These are phyloP conservation scores for Leucoagaricus sp. DNA, from an alignment of 1,284 basidiomycete species.

Conservation along the genomic window DNA sequence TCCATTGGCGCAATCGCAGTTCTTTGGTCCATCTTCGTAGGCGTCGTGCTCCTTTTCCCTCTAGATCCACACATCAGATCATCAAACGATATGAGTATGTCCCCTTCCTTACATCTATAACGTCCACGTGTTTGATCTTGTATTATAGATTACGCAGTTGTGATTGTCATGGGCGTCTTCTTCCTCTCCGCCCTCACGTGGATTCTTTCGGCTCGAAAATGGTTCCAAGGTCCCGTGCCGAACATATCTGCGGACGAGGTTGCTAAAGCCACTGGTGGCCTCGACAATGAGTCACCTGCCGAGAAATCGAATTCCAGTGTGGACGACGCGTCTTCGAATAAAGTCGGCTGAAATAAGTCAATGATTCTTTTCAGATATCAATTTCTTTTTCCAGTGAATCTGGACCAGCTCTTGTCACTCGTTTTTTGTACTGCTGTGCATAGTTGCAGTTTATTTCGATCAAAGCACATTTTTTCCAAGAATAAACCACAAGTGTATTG, in stretches of 20 bases:
- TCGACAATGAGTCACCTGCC: too few species aligned
- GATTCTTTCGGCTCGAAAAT: constrained; percentile 65
- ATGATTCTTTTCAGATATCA: too few species aligned
- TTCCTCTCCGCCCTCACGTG: constrained; percentile 64
- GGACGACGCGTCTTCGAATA: too few species aligned
- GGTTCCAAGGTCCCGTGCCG: constrained; percentile 69
- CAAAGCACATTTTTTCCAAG: too few species aligned
- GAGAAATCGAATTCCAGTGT: too few species aligned
- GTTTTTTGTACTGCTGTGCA: too few species aligned
- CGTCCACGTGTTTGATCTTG: not conserved
- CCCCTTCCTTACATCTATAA: not conserved
- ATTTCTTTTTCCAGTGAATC: too few species aligned
- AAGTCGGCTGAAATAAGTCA: too few species aligned
- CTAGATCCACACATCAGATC: constrained; percentile 32
- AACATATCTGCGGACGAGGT: constrained; percentile 35
- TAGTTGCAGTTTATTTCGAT: too few species aligned
- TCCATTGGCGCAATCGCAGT: constrained; percentile 57
- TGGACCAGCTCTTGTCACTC: too few species aligned
- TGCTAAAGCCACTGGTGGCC: constrained; percentile 47
- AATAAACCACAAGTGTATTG: too few species aligned
- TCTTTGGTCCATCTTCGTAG: constrained; percentile 60
- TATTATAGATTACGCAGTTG: constrained; percentile 60
- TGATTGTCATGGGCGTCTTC: constrained; percentile 66
- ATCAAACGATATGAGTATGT: constrained; percentile 50
- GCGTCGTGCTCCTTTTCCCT: constrained; percentile 59